These are phyloP conservation scores for Ajuga chamaepitys DNA, from an alignment of 257 asterid genomes.

Conservation along the genomic window DNA sequence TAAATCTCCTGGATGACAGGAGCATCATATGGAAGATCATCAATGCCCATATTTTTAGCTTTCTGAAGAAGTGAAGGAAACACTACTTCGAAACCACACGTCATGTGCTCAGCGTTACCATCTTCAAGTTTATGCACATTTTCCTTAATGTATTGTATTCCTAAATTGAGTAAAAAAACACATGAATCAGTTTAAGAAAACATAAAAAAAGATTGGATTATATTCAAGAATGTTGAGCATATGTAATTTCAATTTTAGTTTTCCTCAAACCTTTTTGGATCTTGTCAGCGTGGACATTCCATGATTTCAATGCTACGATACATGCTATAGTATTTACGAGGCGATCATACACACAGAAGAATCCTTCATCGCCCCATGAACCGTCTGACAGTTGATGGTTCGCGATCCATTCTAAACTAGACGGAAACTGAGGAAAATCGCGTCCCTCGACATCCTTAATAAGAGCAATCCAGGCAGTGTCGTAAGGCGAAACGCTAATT, in stretches of 20 bases:
- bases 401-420: conserved; percentile 27
- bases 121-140: conserved; percentile 19
- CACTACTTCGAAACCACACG: conserved; percentile 39
- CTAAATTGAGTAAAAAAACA: conserved; percentile 1
- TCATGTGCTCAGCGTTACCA: conserved; percentile 24
- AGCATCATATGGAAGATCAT: conserved; percentile 24
- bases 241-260: too few relatives aligned
- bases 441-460: conserved; percentile 6
- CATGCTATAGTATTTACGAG: conserved; percentile 40
- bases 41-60: conserved; percentile 24
- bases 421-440: conserved; percentile 28
- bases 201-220: too few relatives aligned
- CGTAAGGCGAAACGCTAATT: conserved; percentile 34
- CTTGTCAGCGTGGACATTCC: too few relatives aligned
- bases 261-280: conserved; percentile 13
- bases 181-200: too few relatives aligned
- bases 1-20: too few relatives aligned
- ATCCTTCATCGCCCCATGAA: conserved; percentile 39
- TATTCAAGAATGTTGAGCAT: too few relatives aligned
- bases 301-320: conserved; percentile 29
- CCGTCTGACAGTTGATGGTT: conserved; percentile 38
- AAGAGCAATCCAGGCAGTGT: too few relatives aligned
- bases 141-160: conserved; percentile 29
- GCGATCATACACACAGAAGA: conserved; percentile 21
- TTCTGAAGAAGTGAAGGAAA: conserved; percentile 29